Percentiles rank a stretch among this genome's conserved stretches.
phyloP scores from a whole-genome alignment of 495 filamentous ascomycete genomes.

The Oleoguttula mirabilis region DNA sequence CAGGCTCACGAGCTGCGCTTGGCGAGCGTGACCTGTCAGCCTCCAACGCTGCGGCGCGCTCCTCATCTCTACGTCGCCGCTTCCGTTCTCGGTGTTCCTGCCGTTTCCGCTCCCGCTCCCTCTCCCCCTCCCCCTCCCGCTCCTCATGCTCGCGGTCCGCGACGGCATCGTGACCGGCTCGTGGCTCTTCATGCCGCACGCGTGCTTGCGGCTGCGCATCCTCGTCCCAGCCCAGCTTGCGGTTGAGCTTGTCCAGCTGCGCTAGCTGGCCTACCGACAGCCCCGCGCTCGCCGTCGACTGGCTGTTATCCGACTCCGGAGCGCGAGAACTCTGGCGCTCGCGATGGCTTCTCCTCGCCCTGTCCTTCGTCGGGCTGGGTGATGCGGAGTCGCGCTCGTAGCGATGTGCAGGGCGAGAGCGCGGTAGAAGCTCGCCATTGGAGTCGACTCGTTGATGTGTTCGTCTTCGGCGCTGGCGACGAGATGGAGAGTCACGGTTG shows the following conservation, averaged over 20 bases:
- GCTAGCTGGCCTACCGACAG: slow-evolving; percentile 28
- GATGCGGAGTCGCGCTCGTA: slow-evolving; percentile 16
- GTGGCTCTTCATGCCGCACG: slow-evolving; percentile 27
- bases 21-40: not conserved
- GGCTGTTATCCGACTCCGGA: slow-evolving; percentile 5
- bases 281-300: slow-evolving; percentile 17
- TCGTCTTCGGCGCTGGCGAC: slow-evolving; percentile 17
- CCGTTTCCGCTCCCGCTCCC: slow-evolving; percentile 20
- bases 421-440: slow-evolving; percentile 24
- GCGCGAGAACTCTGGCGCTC: slow-evolving; percentile 4
- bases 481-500: slow-evolving; percentile 21
- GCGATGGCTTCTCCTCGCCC: slow-evolving; percentile 12
- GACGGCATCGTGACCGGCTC: slow-evolving; percentile 27
- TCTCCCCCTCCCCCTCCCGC: slow-evolving; percentile 24
- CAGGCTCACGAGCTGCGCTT: slow-evolving; percentile 10
- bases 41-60: slow-evolving; percentile 22
- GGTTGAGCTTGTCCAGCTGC: slow-evolving; percentile 28
- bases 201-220: slow-evolving; percentile 22
- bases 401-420: not conserved
- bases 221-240: slow-evolving; percentile 27
- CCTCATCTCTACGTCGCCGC: slow-evolving; percentile 20
- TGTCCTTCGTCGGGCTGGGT: slow-evolving; percentile 19
- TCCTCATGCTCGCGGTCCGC: slow-evolving; percentile 27
- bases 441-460: slow-evolving; percentile 31
- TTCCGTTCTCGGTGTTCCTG: slow-evolving; percentile 23